A percentile compares a stretch with the other conserved stretches of the same genome.
phyloP scores from a whole-genome alignment of 331 rosid species.

The Quercus lobata region DNA sequence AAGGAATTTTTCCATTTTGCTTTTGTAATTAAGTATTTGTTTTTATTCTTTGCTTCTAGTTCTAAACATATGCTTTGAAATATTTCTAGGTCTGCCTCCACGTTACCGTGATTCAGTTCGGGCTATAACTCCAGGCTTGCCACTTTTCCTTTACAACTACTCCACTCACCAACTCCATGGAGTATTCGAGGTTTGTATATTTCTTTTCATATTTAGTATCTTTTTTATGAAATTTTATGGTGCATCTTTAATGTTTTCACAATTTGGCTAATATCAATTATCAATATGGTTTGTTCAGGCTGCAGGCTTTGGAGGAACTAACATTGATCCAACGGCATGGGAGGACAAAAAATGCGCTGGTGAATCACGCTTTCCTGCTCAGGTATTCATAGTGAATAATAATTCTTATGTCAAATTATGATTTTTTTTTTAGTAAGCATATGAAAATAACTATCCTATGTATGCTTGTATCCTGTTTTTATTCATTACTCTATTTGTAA shows the following conservation, averaged over 20 bases:
- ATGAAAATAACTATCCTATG: neutral
- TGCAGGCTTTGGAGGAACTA: constrained; percentile 88
- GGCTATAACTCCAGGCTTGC: constrained; percentile 89
- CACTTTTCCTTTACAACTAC: constrained; percentile 91
- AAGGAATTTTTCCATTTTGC: neutral
- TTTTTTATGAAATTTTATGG: too few relatives aligned
- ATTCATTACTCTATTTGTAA: neutral
- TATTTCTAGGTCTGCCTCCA: constrained; percentile 53
- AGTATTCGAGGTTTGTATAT: constrained; percentile 68
- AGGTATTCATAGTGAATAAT: constrained; percentile 40
- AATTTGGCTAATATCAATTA: neutral
- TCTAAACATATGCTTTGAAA: neutral
- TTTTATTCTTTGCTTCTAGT: neutral
- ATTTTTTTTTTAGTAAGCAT: neutral
- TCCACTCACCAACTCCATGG: constrained; percentile 97
- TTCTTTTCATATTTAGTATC: neutral
- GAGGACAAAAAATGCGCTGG: constrained; percentile 87
- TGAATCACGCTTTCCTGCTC: constrained; percentile 94
- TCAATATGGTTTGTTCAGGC: constrained; percentile 42
- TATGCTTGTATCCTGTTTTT: neutral
- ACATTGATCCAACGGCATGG: constrained; percentile 89
- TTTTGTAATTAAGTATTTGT: neutral
- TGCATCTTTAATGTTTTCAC: too few relatives aligned
- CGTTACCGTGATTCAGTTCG: constrained; percentile 87
- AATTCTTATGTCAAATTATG: neutral